Evolutionary conservation across 192 early-diverging fungal genomes (phyloP).

Genomic region (Coemansia sp.): DNA sequence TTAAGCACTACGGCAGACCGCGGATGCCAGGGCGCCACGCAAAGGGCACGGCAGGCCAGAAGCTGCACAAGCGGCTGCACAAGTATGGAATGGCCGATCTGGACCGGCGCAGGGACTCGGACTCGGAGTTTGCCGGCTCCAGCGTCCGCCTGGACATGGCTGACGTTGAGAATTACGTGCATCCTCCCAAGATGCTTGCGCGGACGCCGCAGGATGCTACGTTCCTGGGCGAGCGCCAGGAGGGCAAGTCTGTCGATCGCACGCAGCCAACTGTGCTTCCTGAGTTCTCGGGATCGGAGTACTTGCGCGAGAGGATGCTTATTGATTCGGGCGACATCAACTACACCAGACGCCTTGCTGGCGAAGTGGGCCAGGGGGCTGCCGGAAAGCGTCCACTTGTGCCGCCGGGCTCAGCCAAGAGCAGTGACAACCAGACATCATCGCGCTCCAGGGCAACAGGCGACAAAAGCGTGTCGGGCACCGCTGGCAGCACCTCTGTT

Average conservation of each 20-base stretch:
- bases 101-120: conserved; percentile 40
- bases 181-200: conserved; percentile 22
- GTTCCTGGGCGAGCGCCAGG: conserved; percentile 44
- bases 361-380: not conserved
- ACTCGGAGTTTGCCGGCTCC: conserved; percentile 37
- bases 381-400: too few relatives aligned
- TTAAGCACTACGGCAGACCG: conserved; percentile 39
- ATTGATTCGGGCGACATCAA: not conserved
- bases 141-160: conserved; percentile 45
- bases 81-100: conserved; percentile 17
- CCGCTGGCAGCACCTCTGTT: not conserved
- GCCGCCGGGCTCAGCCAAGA: not conserved
- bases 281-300: conserved; percentile 39
- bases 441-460: not conserved
- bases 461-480: not conserved
- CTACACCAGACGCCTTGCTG: not conserved
- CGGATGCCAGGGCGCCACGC: conserved; percentile 1
- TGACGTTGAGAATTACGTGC: conserved; percentile 55
- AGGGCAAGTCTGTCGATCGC: conserved; percentile 27
- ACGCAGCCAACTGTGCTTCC: conserved; percentile 27
- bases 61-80: conserved; percentile 32
- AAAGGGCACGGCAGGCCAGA: conserved; percentile 6
- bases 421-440: not conserved
- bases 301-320: conserved; percentile 33
- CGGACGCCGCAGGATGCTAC: conserved; percentile 10